These are phyloP conservation scores for Ormosia emarginata DNA, from an alignment of 306 rosid species.

Conservation along the genomic window DNA sequence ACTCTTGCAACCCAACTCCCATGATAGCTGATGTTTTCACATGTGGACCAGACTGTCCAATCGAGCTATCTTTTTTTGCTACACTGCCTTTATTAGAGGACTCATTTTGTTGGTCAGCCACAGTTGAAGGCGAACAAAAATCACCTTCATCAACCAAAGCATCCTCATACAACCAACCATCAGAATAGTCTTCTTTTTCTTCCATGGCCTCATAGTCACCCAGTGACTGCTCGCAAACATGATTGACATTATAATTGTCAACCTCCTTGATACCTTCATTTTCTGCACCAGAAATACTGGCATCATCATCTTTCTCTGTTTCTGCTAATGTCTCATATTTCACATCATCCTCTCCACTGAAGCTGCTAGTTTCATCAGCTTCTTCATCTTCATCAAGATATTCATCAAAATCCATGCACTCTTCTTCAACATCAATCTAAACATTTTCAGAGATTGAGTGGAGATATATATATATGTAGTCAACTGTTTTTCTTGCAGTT, in stretches of 20 bases:
- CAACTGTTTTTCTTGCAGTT: not conserved
- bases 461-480: not conserved
- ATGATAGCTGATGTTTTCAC: conserved; percentile 69
- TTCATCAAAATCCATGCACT: conserved; percentile 37
- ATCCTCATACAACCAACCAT: conserved; percentile 59
- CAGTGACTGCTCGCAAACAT: conserved; percentile 21
- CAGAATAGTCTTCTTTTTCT: conserved; percentile 46
- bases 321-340: conserved; percentile 8
- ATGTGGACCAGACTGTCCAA: conserved; percentile 51
- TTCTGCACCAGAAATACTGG: conserved; percentile 16
- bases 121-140: conserved; percentile 20
- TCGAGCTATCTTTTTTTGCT: conserved; percentile 14
- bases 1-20: conserved; percentile 83
- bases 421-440: conserved; percentile 75
- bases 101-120: conserved; percentile 27
- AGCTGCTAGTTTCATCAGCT: conserved; percentile 30
- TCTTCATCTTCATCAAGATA: conserved; percentile 36
- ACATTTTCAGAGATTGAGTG: conserved; percentile 18
- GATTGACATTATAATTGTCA: conserved; percentile 4
- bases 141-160: conserved; percentile 34
- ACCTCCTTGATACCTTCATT: conserved; percentile 1
- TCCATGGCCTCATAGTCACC: conserved; percentile 24
- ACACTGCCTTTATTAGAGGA: conserved; percentile 1
- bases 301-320: not conserved
- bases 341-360: conserved; percentile 32